These are phyloP conservation scores for Protea cynaroides DNA, from an alignment of 164 flowering plant genomes.

Conservation along the genomic window DNA sequence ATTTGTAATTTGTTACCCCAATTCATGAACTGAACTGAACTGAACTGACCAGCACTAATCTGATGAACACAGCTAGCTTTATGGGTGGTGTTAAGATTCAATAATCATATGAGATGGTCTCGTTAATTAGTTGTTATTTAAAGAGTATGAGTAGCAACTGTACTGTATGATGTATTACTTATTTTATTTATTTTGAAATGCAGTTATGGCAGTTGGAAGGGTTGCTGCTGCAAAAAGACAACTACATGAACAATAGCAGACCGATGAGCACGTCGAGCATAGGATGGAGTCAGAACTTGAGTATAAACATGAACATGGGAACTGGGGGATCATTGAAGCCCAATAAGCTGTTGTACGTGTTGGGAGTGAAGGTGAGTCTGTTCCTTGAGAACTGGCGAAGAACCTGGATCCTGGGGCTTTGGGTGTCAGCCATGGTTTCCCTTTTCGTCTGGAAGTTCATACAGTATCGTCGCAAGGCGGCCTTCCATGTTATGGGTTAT, in stretches of 20 bases:
- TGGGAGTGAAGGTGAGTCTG: slow-evolving; percentile 22
- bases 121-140: no score
- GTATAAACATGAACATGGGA: no score
- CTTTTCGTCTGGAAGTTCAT: slow-evolving; percentile 77
- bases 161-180: neutral
- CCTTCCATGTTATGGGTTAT: slow-evolving; percentile 84
- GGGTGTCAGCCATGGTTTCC: slow-evolving; percentile 53
- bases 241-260: slow-evolving; percentile 81
- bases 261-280: slow-evolving; percentile 64
- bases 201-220: slow-evolving; percentile 97
- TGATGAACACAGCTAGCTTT: no score
- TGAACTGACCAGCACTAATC: no score
- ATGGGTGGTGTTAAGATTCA: no score
- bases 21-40: no score
- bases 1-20: no score
- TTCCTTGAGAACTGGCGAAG: slow-evolving; percentile 81
- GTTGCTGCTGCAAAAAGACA: slow-evolving; percentile 70
- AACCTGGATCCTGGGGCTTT: slow-evolving; percentile 62
- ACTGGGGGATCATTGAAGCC: slow-evolving; percentile 20
- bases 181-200: slow-evolving; percentile 1
- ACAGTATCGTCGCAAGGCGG: slow-evolving; percentile 57
- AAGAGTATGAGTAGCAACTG: no score
- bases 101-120: no score
- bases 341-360: slow-evolving; percentile 24
- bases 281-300: slow-evolving; percentile 45